A percentile compares a stretch with the other conserved stretches of the same genome.
These are phyloP conservation scores for Clavariopsis aquatica DNA, from an alignment of 495 filamentous ascomycete genomes.

Conservation along the genomic window DNA sequence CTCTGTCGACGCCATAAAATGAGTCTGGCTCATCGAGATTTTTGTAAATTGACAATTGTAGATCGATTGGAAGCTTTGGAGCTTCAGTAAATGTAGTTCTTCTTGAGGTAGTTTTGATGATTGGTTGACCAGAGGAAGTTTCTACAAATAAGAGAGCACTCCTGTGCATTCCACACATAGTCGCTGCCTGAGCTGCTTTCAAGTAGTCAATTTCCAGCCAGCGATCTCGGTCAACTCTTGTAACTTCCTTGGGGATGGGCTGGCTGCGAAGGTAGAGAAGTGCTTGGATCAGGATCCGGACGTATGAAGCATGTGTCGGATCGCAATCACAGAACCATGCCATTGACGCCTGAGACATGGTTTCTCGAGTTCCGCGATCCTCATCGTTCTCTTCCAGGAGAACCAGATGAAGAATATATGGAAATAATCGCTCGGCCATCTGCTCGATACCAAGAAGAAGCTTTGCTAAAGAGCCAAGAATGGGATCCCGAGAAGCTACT, in stretches of 20 bases:
- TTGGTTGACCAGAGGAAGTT: slow-evolving; percentile 54
- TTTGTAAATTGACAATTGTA: slow-evolving; percentile 79
- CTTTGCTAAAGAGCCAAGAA: slow-evolving; percentile 46
- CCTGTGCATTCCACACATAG: slow-evolving; percentile 79
- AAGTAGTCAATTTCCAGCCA: slow-evolving; percentile 86
- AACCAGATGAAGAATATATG: slow-evolving; percentile 65
- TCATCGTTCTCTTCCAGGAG: slow-evolving; percentile 60
- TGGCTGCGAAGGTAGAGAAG: slow-evolving; percentile 89
- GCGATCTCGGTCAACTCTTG: slow-evolving; percentile 71
- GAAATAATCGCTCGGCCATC: slow-evolving; percentile 40
- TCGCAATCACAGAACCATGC: slow-evolving; percentile 53
- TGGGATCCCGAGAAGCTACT: slow-evolving; percentile 60
- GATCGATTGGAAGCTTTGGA: slow-evolving; percentile 60
- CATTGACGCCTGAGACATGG: slow-evolving; percentile 53
- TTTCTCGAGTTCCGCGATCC: slow-evolving; percentile 51
- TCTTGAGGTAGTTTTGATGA: slow-evolving; percentile 54
- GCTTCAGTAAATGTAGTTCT: slow-evolving; percentile 56
- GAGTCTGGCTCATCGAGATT: slow-evolving; percentile 93
- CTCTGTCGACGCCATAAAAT: slow-evolving; percentile 89
- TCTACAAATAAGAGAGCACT: slow-evolving; percentile 84
- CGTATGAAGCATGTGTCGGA: slow-evolving; percentile 49
- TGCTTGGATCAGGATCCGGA: slow-evolving; percentile 68
- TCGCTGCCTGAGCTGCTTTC: slow-evolving; percentile 73
- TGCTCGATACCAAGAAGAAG: slow-evolving; percentile 30
- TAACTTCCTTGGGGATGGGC: slow-evolving; percentile 69